Conservation (phyloP, 441 rosid species). For the Aquilaria agallochum region DNA sequence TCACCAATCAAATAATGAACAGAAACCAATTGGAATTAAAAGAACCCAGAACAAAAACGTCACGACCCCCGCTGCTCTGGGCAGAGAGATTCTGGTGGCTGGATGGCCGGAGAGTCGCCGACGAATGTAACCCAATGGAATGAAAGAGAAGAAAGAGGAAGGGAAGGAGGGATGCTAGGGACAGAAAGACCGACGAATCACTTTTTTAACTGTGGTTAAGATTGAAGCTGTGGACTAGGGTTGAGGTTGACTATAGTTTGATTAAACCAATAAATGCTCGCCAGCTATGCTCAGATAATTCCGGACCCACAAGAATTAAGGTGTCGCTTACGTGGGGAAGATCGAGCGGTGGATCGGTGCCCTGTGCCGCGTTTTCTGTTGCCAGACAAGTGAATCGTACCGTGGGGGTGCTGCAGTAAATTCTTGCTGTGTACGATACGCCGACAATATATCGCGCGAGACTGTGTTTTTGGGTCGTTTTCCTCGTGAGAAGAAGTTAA, state of each 20-base stretch:
- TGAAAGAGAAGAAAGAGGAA: not conserved
- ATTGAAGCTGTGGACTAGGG: slow-evolving; percentile 8
- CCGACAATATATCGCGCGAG: slow-evolving; percentile 55
- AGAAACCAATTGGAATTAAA: not conserved
- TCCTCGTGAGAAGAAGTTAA: too few species aligned
- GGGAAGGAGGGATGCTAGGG: not conserved
- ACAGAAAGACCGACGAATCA: slow-evolving; percentile 7
- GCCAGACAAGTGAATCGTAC: not conserved
- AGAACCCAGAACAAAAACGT: not conserved
- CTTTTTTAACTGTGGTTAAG: slow-evolving; percentile 14
- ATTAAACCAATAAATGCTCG: slow-evolving; percentile 32
- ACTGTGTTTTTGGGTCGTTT: too few species aligned
- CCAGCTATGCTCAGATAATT: slow-evolving; percentile 21
- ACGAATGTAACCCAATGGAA: not conserved
- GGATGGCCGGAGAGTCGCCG: too few species aligned
- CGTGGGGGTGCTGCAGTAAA: not conserved
- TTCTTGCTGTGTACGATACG: slow-evolving; percentile 18
- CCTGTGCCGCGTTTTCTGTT: slow-evolving; percentile 8
- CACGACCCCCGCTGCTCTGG: too few species aligned
- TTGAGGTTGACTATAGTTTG: slow-evolving; percentile 8
- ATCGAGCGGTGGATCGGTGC: not conserved
- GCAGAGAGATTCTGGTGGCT: too few species aligned
- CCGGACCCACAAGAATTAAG: slow-evolving; percentile 17
- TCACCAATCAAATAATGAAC: not conserved
- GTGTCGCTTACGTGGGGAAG: slow-evolving; percentile 22